phyloP scores from a whole-genome alignment of 2,329 filamentous ascomycete genomes.

The Colletotrichum endophyticum region DNA sequence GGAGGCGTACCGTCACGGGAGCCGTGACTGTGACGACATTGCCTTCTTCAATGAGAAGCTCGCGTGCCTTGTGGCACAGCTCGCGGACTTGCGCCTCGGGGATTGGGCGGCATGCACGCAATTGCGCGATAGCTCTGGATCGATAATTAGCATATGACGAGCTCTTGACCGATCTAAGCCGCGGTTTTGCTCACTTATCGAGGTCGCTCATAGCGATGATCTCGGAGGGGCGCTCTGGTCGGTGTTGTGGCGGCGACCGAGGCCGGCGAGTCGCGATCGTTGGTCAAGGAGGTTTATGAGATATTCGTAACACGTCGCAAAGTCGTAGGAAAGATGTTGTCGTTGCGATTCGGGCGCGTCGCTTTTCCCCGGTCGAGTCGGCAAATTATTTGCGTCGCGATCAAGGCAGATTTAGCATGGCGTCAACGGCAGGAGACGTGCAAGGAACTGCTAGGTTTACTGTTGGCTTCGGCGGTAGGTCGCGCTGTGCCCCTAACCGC shows the following conservation, averaged over 20 bases:
- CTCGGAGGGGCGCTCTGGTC: slow-evolving; percentile 3
- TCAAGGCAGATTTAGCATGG: slow-evolving; percentile 13
- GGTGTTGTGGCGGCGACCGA: slow-evolving; percentile 1
- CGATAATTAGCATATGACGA: slow-evolving; percentile 5
- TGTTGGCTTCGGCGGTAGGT: neutral
- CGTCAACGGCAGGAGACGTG: slow-evolving; percentile 13
- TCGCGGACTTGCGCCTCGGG: slow-evolving; percentile 95
- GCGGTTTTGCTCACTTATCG: slow-evolving; percentile 70
- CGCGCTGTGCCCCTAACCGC: neutral
- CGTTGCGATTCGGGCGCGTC: neutral
- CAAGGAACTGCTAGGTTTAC: neutral
- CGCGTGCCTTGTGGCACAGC: slow-evolving; percentile 94
- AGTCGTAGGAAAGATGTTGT: neutral
- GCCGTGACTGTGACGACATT: slow-evolving; percentile 96
- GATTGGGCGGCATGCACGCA: slow-evolving; percentile 94
- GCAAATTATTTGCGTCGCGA: slow-evolving; percentile 1
- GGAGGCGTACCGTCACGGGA: slow-evolving; percentile 77
- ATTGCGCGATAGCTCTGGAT: slow-evolving; percentile 85
- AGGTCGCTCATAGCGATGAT: slow-evolving; percentile 79
- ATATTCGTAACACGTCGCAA: neutral
- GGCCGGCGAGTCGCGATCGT: neutral
- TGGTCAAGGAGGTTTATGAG: neutral
- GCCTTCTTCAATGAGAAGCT: slow-evolving; percentile 95
- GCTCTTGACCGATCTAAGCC: neutral
- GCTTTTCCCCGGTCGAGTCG: neutral